Conservation (phyloP, 441 rosid species). For the Breynia disticha region DNA sequence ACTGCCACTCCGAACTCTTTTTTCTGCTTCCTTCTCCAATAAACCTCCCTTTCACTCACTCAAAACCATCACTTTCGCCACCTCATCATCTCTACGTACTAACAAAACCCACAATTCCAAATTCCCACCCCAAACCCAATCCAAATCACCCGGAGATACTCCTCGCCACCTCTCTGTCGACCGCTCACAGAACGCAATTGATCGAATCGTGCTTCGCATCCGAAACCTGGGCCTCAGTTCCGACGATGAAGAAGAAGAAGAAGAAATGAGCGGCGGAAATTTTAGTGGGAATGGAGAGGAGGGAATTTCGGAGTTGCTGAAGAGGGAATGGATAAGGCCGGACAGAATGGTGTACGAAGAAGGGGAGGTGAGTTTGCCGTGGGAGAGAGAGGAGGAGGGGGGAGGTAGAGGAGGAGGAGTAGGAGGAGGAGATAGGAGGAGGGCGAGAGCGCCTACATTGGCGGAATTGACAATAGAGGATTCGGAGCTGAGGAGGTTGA, state of each 20-base stretch:
- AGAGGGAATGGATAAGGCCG: slow-evolving; percentile 84
- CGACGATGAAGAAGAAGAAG: slow-evolving; percentile 46
- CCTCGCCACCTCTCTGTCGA: slow-evolving; percentile 12
- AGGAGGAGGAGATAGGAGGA: slow-evolving; percentile 28
- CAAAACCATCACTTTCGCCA: slow-evolving; percentile 33
- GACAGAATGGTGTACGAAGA: slow-evolving; percentile 38
- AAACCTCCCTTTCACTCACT: slow-evolving; percentile 27
- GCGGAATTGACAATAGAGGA: slow-evolving; percentile 91
- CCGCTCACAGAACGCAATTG: slow-evolving; percentile 55
- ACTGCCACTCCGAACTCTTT: slow-evolving; percentile 50
- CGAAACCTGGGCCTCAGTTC: slow-evolving; percentile 69
- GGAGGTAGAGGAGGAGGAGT: slow-evolving; percentile 26
- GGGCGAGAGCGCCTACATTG: slow-evolving; percentile 65
- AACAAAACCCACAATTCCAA: slow-evolving; percentile 11
- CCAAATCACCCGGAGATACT: neutral
- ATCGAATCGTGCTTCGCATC: slow-evolving; percentile 74
- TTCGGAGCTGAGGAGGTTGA: slow-evolving; percentile 69
- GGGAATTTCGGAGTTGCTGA: slow-evolving; percentile 63
- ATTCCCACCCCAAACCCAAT: slow-evolving; percentile 16
- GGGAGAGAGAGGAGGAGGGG: slow-evolving; percentile 54
- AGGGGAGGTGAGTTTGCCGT: slow-evolving; percentile 52
- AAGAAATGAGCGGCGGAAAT: slow-evolving; percentile 19
- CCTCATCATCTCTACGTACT: slow-evolving; percentile 22
- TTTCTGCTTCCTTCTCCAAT: slow-evolving; percentile 26
- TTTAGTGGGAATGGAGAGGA: slow-evolving; percentile 58